Base-by-base conservation (phyloP, 306 rosid genomes). In the Lupinus albus region DNA sequence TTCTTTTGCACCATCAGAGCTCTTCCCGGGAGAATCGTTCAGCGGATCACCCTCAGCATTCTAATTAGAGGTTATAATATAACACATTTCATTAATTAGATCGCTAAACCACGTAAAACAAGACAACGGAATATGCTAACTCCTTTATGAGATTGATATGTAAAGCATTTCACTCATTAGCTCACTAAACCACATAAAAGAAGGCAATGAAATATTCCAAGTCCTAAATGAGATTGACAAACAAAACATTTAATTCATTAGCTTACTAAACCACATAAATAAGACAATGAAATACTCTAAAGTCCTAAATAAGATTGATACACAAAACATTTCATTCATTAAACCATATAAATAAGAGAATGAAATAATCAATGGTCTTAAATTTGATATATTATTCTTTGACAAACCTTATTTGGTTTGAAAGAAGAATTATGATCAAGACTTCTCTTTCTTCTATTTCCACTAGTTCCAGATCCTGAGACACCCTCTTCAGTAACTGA, bases 401-500 rank as follows among this genome's bases (percentile, higher is more conserved):
- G 58, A 63, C 69, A 76, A 79, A 89, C 99, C 99, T 83, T 88
- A 65, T 79, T 80, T 60, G 91, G 82, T 66, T 81, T 80, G 77
- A 83, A 62, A 10, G 84, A 61, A 60, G 87, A 82, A 75, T 77
- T 73, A 61, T 85, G 80, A 78, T 90, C 87, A 39, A 80, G 72
- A 60, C 67, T 82, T 64, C 92, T 77, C 55, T 88, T 90, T 82
- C 97, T 94, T 61, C 83, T 81, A 75, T 65, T 91, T 58, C 86
- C 92, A 79, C 56, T 62, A 17, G 87, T 84, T 4, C 81, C 85
- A 72, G 88, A 82, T 79, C 88, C 88, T 41, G 83, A 67, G 48
- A 17, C 80, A 64, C 88, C 88, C 48, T 84, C 95, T 52, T 82
- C 88, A 14, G 78, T 68, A 51, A 50, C 38, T 45, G 81, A 87